phyloP scores from a whole-genome alignment of 1,284 basidiomycete genomes.

The Moesziomyces sp. region DNA sequence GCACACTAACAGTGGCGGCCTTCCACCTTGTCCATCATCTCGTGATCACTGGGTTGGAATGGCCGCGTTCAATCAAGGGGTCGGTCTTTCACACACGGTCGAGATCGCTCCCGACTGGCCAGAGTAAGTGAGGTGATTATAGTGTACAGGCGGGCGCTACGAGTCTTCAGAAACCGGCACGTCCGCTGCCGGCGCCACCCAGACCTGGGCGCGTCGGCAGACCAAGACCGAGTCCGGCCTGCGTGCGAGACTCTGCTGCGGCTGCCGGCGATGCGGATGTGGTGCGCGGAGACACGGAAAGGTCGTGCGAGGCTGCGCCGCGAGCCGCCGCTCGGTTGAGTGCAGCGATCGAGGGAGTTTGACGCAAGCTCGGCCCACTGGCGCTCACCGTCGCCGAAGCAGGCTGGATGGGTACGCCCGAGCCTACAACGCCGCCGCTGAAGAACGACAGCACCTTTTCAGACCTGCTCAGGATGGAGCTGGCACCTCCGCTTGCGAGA shows the following conservation, averaged over 20 bases:
- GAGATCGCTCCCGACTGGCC: too few relatives aligned
- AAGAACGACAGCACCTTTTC: slow-evolving; percentile 46
- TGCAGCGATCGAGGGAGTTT: slow-evolving; percentile 39
- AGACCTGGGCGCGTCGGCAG: slow-evolving; percentile 29
- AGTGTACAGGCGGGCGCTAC: too few relatives aligned
- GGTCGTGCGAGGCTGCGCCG: slow-evolving; percentile 25
- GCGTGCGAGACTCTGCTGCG: slow-evolving; percentile 11
- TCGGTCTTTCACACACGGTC: too few relatives aligned
- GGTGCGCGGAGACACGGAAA: slow-evolving; percentile 28
- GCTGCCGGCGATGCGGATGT: background rate
- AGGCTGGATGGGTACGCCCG: slow-evolving; percentile 29
- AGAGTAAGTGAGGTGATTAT: too few relatives aligned
- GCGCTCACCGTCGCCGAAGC: slow-evolving; percentile 8
- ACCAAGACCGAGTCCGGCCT: slow-evolving; percentile 27
- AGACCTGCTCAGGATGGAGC: slow-evolving; percentile 36
- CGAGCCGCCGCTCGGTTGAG: slow-evolving; percentile 44
- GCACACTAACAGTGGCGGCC: too few relatives aligned
- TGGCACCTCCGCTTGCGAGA: slow-evolving; percentile 24
- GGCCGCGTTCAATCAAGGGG: too few relatives aligned
- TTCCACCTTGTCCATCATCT: too few relatives aligned
- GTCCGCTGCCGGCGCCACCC: slow-evolving; percentile 30
- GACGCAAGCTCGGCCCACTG: slow-evolving; percentile 14
- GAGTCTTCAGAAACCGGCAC: slow-evolving; percentile 21
- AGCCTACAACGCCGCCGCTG: slow-evolving; percentile 36
- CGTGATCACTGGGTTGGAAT: too few relatives aligned